Base-by-base conservation (phyloP, 768 basidiomycete species). In the Xerocomellus amylosporus region DNA sequence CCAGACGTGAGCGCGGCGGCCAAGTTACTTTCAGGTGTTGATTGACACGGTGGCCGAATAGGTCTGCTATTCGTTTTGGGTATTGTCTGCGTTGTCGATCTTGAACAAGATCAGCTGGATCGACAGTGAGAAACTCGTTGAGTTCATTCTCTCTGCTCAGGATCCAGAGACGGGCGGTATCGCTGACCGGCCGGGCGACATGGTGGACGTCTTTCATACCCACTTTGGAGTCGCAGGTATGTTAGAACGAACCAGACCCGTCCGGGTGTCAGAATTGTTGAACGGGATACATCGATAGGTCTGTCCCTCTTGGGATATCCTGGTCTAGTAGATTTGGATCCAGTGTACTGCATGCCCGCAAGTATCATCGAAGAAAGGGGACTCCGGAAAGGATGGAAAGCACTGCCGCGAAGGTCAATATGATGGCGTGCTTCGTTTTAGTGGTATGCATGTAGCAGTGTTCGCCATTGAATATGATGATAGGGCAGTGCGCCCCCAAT, bases 131-230 rank as follows among this genome's bases (percentile, higher is more conserved):
- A 91, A 88, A 63, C 75, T 98, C 30, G 77, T 77, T 1, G 64
- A 71, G 4, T 99, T 98, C 73, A 96, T 99, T 53, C 78, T 98
- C 8, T 88, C 87, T 15, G 87, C 94, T 7, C 74, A 98, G 87
- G 97, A 98, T 64, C 74, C 80, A 0, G 95, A 98, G 59, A 81
- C 76, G 6, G 97, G 97, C 4, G 97, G 97, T 0, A 97, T 98
- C 26, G 88, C 94, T 0, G 97, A 99, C 70, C 75, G 97, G 41
- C 91, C 93, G 1, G 94, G 91, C 0, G 86, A 99, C 68, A 87
- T 94, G 82, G 85, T 85, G 2, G 97, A 99, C 64, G 95, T 99
- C n/a, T 99, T 97, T 71, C 96, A 99, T 64, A 98, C 96, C 0
- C 71, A 79, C 12, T 99, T 99, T 60, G 97, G 97, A 1, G 74